Evolutionary conservation across 495 filamentous ascomycete species (phyloP), one percentile per base, ranked within the genome.

Genomic region (Penicillium canescens): DNA sequence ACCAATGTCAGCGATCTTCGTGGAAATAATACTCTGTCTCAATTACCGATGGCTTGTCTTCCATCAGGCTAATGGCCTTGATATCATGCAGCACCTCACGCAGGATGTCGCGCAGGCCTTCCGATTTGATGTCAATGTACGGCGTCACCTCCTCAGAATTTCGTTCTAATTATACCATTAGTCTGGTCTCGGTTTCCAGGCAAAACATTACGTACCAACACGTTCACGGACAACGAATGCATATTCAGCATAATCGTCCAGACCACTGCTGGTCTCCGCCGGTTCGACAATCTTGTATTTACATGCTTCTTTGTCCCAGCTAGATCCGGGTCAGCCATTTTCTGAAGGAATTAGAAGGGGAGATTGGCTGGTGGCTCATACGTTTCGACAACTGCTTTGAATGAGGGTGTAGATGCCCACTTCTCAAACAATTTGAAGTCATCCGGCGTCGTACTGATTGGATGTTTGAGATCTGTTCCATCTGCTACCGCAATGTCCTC

Each of bases 61-160:
- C 69, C 31, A 67, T 58, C 11, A 72, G 56, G 39, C 58, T 70
- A 46, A 72, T 52, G 18, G 61, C 63, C 34, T 66, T 64, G 39
- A 73, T 61, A 24, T 65, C 57, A 12, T 59, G 20, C 35, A 73
- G 40, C 14, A 72, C 57, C 24, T 20, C 56, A 37, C 61, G 57
- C 43, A 73, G 52, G 46, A 66, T 56, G 34, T 69, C 70, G 43
- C 61, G 57, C n/a, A 73, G 56, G 42, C 56, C 48, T 54, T 65
- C 54, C 44, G 61, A 69, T 47, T 65, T 67, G 52, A 65, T 60
- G 52, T 69, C 61, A 51, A 69, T 58, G 31, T 53, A 61, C 21
- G 49, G 28, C 14, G 47, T 61, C 37, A 54, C 56, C 40, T 60
- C 53, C 37, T 64, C 45, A 12, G 51, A 63, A 38, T 63, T 70